Conservation (phyloP, 306 rosid genomes). For the Ochetophila trinervis region DNA sequence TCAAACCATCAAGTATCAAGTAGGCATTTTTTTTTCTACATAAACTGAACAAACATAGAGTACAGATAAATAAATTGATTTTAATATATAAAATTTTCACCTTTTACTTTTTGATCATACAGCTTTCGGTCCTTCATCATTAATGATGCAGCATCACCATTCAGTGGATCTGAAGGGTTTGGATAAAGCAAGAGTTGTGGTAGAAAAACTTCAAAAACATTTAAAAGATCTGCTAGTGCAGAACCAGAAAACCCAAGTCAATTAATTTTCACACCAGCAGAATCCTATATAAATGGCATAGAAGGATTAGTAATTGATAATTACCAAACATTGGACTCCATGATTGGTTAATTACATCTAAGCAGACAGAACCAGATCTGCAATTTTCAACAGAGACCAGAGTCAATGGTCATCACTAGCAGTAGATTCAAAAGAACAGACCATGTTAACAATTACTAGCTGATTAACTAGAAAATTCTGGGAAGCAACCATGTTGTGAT, state of each 20-base stretch:
- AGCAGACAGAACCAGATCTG: slow-evolving; percentile 98
- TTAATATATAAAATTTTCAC: slow-evolving; percentile 30
- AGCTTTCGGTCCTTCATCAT: slow-evolving; percentile 84
- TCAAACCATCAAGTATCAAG: neutral
- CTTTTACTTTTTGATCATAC: slow-evolving; percentile 93
- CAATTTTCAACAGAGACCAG: slow-evolving; percentile 30
- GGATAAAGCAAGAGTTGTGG: slow-evolving; percentile 98
- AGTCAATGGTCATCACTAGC: slow-evolving; percentile 30
- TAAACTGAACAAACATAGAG: neutral
- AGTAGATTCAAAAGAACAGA: slow-evolving; percentile 5
- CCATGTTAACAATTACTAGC: neutral
- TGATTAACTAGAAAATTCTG: neutral
- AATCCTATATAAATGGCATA: slow-evolving; percentile 5
- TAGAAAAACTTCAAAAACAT: slow-evolving; percentile 95
- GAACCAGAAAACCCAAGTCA: slow-evolving; percentile 17
- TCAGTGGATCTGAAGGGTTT: slow-evolving; percentile 94
- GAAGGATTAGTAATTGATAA: slow-evolving; percentile 16
- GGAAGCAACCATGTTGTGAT: slow-evolving; percentile 14
- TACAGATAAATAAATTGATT: neutral
- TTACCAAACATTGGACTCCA: slow-evolving; percentile 99
- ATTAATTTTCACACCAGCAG: slow-evolving; percentile 5
- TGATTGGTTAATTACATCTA: slow-evolving; percentile 95
- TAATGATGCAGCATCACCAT: slow-evolving; percentile 93
- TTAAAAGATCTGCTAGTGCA: slow-evolving; percentile 68
- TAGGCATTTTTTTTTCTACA: neutral